A percentile compares a stretch with the other conserved stretches of the same genome.
Evolutionary conservation across 768 basidiomycete genomes (phyloP).

Genomic region (Tylopilus rubrobrunneus): DNA sequence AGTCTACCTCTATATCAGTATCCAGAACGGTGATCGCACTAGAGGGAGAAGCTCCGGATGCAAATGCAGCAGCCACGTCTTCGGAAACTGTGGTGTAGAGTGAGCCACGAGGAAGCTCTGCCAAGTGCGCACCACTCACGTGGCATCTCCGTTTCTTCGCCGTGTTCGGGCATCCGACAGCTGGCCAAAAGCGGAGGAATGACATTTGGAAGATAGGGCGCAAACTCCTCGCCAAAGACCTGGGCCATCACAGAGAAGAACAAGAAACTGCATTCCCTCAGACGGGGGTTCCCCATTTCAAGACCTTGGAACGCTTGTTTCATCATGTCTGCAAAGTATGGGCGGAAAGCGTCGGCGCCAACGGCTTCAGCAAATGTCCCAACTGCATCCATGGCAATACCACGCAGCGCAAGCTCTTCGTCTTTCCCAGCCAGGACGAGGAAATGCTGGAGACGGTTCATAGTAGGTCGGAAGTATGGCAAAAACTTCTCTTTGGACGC

Average conservation of each 20-base stretch:
- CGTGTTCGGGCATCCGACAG: conserved; percentile 79
- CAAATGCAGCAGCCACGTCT: conserved; percentile 59
- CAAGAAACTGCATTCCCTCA: conserved; percentile 94
- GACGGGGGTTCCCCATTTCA: conserved; percentile 77
- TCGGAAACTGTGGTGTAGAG: conserved; percentile 37
- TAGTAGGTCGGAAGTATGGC: conserved; percentile 92
- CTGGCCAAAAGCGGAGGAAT: conserved; percentile 82
- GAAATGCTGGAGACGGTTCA: conserved; percentile 86
- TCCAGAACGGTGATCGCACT: conserved; percentile 65
- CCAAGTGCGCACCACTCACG: conserved; percentile 33
- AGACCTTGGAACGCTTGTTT: conserved; percentile 88
- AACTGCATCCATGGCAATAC: conserved; percentile 98
- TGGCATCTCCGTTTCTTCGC: conserved; percentile 46
- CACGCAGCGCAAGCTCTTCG: conserved; percentile 91
- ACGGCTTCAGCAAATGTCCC: conserved; percentile 98
- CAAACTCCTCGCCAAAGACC: conserved; percentile 93
- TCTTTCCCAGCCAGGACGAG: conserved; percentile 80
- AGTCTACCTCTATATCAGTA: conserved; percentile 51
- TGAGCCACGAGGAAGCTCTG: background rate
- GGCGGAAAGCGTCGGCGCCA: conserved; percentile 89
- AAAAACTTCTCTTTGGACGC: conserved; percentile 88
- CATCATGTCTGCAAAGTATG: conserved; percentile 97
- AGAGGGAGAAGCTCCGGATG: conserved; percentile 69
- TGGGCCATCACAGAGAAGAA: conserved; percentile 99
- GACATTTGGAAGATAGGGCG: conserved; percentile 78